Conservation (phyloP, 768 basidiomycete genomes). For the Lactarius evosmus region DNA sequence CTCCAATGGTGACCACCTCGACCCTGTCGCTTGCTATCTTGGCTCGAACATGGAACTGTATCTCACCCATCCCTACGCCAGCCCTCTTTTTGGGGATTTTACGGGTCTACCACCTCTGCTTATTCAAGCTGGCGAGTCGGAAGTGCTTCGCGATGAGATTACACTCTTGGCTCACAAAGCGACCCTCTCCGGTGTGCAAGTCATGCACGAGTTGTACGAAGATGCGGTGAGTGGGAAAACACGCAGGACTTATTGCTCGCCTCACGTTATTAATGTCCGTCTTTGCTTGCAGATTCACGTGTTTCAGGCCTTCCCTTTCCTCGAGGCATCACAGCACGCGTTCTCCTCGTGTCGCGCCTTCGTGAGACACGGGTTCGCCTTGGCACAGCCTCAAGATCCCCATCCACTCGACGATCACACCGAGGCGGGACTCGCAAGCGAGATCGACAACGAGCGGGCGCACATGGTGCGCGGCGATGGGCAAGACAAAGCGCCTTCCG, state of each 20-base stretch:
- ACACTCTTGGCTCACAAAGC: constrained; percentile 93
- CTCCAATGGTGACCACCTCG: constrained; percentile 73
- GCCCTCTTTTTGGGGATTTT: constrained; percentile 90
- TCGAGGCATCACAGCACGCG: constrained; percentile 59
- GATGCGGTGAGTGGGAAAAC: constrained; percentile 63
- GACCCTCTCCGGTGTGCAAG: constrained; percentile 75
- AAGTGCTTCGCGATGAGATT: constrained; percentile 93
- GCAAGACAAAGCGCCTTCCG: constrained; percentile 43
- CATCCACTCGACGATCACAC: constrained; percentile 51
- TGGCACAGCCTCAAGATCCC: constrained; percentile 47
- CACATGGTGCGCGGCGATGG: constrained; percentile 76
- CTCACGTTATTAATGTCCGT: constrained; percentile 8
- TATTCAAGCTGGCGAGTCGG: constrained; percentile 90
- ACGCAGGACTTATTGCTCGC: background rate
- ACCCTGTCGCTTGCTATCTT: constrained; percentile 92
- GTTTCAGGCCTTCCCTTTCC: constrained; percentile 85
- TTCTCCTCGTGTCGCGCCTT: constrained; percentile 71
- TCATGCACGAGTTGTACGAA: constrained; percentile 85
- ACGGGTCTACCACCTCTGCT: constrained; percentile 83
- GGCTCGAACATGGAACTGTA: constrained; percentile 77
- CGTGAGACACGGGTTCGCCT: constrained; percentile 56
- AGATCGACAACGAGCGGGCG: constrained; percentile 64
- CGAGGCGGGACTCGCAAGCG: constrained; percentile 60
- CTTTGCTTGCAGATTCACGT: constrained; percentile 67
- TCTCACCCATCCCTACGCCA: constrained; percentile 94